Base-by-base conservation (phyloP, 306 rosid genomes). In the Cucumis cinereus region DNA sequence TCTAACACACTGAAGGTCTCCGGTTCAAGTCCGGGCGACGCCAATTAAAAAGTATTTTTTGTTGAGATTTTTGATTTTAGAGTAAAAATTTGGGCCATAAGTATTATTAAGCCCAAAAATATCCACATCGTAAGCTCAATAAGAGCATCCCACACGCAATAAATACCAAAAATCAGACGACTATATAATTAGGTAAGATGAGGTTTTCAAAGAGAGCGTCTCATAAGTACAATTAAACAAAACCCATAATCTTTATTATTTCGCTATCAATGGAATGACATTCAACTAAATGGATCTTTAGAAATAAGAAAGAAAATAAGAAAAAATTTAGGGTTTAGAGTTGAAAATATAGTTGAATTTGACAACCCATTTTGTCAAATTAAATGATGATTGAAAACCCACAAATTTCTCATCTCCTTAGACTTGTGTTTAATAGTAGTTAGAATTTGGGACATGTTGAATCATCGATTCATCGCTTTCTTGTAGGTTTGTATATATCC, bases 1-100 rank as follows among this genome's bases (percentile, higher is more conserved):
- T 91, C 92, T 93, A 91, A 91, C 92, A 93, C 96, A 90, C 89
- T 89, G 94, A 80, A 76, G 23, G 14, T n/a, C 14, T 55, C 14
- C 14, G 5, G 28, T 55, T 55, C 60, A 9, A 55, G 14, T 55
- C 14, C 8, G 13, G 26, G 20, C 13, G 28, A 20, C 6, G 14
- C 55, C 55, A 50, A 30, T 2, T 30, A 3, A 30, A 3, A 3
- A 30, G 3, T 1, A 0, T 30, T 30, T 2, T 2, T 30, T n/a
- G n/a, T n/a, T n/a, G n/a, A n/a, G n/a, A n/a, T n/a, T n/a, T n/a
- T n/a, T n/a, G n/a, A 26, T 9, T 30, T 30, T 30, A 3, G 58
- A 47, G 0, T 17, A 47, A 11, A 68, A 69, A 69, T 8, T 1
- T 69, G 58, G 75, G 75, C 58, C 75, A 1, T n/a, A 47, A 2